These are phyloP conservation scores for Streptanthus diversifolius DNA, from an alignment of 345 rosid species.

Conservation along the genomic window DNA sequence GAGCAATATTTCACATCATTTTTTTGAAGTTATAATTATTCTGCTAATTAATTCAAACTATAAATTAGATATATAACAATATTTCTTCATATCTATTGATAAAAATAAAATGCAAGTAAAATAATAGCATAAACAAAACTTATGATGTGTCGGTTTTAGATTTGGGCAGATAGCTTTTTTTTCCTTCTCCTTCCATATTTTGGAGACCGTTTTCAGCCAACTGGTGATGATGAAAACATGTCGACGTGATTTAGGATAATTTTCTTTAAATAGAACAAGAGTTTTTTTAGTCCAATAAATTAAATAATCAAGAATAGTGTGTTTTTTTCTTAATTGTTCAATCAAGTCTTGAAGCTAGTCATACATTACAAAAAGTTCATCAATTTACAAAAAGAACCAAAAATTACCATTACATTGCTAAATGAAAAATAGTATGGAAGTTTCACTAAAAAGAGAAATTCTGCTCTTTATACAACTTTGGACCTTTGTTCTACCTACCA, in stretches of 20 bases:
- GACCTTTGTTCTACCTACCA: slow-evolving; percentile 3
- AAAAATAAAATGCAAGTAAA: not conserved
- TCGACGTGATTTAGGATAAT: not conserved
- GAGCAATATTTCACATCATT: too few species aligned
- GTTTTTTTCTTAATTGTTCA: not conserved
- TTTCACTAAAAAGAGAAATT: too few species aligned
- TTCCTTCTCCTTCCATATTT: not conserved
- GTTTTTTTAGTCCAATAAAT: not conserved
- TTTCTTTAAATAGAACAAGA: not conserved
- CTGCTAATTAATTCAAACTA: not conserved
- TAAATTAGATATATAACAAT: not conserved
- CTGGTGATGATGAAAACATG: not conserved
- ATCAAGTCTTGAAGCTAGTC: not conserved
- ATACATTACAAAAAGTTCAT: not conserved
- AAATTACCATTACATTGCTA: not conserved
- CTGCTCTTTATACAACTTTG: not conserved
- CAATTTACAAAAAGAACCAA: not conserved
- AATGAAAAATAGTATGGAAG: too few species aligned
- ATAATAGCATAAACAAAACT: not conserved
- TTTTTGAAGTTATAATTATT: too few species aligned
- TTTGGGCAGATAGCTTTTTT: not conserved
- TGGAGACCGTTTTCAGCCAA: not conserved
- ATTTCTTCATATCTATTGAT: not conserved
- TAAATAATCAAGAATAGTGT: not conserved
- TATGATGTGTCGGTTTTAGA: not conserved